These are phyloP conservation scores for Margaritispora aquatica DNA, from an alignment of 495 filamentous ascomycete species.

Conservation along the genomic window DNA sequence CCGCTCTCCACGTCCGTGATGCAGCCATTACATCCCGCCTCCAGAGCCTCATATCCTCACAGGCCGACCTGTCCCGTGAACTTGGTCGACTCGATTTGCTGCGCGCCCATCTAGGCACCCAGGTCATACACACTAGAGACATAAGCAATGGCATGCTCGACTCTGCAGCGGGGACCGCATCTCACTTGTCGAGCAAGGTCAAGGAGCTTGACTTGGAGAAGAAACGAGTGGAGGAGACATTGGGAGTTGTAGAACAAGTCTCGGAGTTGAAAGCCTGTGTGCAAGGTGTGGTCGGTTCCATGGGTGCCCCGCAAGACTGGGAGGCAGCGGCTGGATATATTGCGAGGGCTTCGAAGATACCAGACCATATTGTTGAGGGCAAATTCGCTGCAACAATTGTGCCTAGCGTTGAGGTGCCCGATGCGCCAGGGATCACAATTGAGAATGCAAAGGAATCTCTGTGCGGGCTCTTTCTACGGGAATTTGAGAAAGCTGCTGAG, in stretches of 20 bases:
- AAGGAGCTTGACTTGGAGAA: constrained; percentile 85
- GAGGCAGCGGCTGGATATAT: constrained; percentile 91
- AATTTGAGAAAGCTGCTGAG: constrained; percentile 88
- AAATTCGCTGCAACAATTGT: constrained; percentile 91
- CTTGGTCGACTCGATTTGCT: constrained; percentile 84
- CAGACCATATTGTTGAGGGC: constrained; percentile 68
- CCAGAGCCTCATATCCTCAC: constrained; percentile 66
- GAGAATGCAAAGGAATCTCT: constrained; percentile 80
- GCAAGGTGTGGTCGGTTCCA: constrained; percentile 87
- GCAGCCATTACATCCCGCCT: constrained; percentile 65
- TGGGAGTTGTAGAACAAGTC: constrained; percentile 92
- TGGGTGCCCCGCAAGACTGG: constrained; percentile 98
- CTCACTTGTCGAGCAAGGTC: constrained; percentile 77
- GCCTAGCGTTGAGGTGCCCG: constrained; percentile 90
- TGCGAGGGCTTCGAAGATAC: constrained; percentile 72
- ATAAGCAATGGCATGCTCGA: constrained; percentile 88
- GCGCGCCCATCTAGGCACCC: constrained; percentile 80
- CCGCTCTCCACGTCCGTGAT: constrained; percentile 69
- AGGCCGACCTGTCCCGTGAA: constrained; percentile 77
- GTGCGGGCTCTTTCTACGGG: constrained; percentile 82
- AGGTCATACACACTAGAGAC: constrained; percentile 74
- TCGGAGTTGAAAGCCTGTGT: constrained; percentile 94
- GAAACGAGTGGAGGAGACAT: constrained; percentile 77
- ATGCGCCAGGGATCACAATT: constrained; percentile 81
- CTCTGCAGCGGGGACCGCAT: constrained; percentile 76